phyloP scores from a whole-genome alignment of 208 protist genomes.

The Leptomonas pyrrhocoris region DNA sequence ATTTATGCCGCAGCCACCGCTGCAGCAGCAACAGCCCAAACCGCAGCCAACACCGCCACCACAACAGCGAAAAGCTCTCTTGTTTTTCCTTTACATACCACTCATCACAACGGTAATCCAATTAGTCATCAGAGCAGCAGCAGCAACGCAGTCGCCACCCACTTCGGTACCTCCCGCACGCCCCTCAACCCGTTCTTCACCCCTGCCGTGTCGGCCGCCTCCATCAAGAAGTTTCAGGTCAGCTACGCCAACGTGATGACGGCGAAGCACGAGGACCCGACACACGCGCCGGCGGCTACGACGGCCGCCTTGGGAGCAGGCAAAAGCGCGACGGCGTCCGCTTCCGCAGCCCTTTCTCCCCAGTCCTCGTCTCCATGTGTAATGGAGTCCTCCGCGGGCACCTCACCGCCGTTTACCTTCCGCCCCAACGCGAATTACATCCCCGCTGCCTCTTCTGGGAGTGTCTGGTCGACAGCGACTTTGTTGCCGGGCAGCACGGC shows the following conservation, averaged over 20 bases:
- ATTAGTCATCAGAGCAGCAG: background rate
- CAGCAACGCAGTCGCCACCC: background rate
- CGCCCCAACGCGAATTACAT: slow-evolving; percentile 22
- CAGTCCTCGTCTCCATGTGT: slow-evolving; percentile 22
- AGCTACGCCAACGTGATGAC: slow-evolving; percentile 13
- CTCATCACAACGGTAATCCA: background rate
- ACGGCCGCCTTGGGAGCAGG: background rate
- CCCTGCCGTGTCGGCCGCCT: slow-evolving; percentile 16
- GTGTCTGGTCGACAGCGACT: background rate
- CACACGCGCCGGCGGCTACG: background rate
- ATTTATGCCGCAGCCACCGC: slow-evolving; percentile 16
- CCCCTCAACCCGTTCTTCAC: slow-evolving; percentile 8
- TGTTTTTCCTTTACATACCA: background rate
- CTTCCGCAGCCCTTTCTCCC: background rate
- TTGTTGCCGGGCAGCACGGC: slow-evolving; percentile 14
- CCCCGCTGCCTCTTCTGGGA: background rate
- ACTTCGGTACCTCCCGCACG: background rate
- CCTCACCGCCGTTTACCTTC: slow-evolving; percentile 61
- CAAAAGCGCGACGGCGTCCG: background rate
- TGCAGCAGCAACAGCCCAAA: background rate
- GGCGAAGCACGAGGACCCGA: slow-evolving; percentile 17
- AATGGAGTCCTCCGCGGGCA: slow-evolving; percentile 35
- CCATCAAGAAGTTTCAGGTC: slow-evolving; percentile 17
- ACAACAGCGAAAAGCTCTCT: background rate
- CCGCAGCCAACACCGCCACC: background rate